phyloP scores from a whole-genome alignment of 2,329 filamentous ascomycete species.

The Pseudocercospora macadamiae region DNA sequence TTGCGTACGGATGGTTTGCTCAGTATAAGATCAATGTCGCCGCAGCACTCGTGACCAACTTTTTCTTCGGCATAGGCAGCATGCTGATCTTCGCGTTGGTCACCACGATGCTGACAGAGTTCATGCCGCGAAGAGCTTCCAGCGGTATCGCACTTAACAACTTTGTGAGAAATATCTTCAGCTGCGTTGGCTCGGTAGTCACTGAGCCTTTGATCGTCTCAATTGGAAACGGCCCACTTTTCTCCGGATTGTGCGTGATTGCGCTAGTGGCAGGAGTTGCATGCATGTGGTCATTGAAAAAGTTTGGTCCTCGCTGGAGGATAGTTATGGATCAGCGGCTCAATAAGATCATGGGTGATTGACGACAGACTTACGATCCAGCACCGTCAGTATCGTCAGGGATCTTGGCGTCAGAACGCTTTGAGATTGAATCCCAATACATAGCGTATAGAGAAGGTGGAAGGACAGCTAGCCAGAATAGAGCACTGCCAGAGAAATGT shows the following conservation, averaged over 20 bases:
- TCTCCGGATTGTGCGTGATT: slow-evolving; percentile 57
- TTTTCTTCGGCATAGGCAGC: slow-evolving; percentile 69
- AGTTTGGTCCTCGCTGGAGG: slow-evolving; percentile 38
- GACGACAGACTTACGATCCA: slow-evolving; percentile 12
- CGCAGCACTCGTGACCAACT: slow-evolving; percentile 39
- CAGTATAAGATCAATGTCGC: slow-evolving; percentile 56
- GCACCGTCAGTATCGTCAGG: background rate
- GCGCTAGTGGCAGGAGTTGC: slow-evolving; percentile 31
- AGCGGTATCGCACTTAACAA: slow-evolving; percentile 80
- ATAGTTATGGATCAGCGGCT: slow-evolving; percentile 36
- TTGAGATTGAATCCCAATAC: background rate
- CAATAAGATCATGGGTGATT: slow-evolving; percentile 34
- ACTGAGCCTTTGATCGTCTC: slow-evolving; percentile 70
- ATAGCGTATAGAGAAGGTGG: background rate
- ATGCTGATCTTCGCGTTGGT: slow-evolving; percentile 77
- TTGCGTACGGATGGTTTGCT: slow-evolving; percentile 78
- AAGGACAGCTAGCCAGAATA: background rate
- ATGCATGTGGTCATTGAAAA: slow-evolving; percentile 41
- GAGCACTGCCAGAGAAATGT: background rate
- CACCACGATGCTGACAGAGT: slow-evolving; percentile 84
- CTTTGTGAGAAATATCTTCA: slow-evolving; percentile 77
- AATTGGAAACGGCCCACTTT: slow-evolving; percentile 76
- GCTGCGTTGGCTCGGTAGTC: slow-evolving; percentile 70
- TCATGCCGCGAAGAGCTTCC: slow-evolving; percentile 72
- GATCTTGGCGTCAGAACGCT: background rate